These are phyloP conservation scores for Wickerhamiella infanticola DNA, from an alignment of 1,139 yeast genomes.

Conservation along the genomic window DNA sequence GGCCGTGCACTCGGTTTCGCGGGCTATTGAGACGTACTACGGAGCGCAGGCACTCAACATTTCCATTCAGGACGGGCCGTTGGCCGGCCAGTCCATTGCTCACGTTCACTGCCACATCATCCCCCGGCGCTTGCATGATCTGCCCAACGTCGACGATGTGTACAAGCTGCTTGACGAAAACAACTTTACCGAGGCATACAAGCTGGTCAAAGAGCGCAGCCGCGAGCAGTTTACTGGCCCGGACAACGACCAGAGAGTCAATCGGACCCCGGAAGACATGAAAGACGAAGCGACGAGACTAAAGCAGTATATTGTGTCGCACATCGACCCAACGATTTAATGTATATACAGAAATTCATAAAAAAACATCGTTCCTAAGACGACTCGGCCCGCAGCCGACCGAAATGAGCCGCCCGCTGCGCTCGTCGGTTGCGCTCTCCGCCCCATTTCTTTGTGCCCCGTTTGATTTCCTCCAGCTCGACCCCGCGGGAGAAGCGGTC, in stretches of 20 bases:
- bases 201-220: slow-evolving; percentile 17
- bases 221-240: slow-evolving; percentile 27
- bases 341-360: not conserved
- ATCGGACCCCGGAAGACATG: slow-evolving; percentile 49
- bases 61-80: slow-evolving; percentile 91
- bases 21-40: slow-evolving; percentile 46
- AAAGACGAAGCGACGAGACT: slow-evolving; percentile 44
- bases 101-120: slow-evolving; percentile 88
- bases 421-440: slow-evolving; percentile 75
- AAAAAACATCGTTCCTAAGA: not conserved
- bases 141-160: slow-evolving; percentile 48
- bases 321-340: slow-evolving; percentile 6
- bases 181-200: slow-evolving; percentile 29
- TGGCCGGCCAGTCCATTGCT: slow-evolving; percentile 88
- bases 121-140: slow-evolving; percentile 55
- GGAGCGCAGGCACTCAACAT: slow-evolving; percentile 71
- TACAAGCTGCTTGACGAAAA: slow-evolving; percentile 46
- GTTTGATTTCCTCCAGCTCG: slow-evolving; percentile 40
- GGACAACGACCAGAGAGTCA: slow-evolving; percentile 35
- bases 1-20: slow-evolving; percentile 57
- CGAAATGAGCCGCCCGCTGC: slow-evolving; percentile 46
- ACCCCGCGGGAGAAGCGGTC: slow-evolving; percentile 37
- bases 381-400: slow-evolving; percentile 32
- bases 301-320: slow-evolving; percentile 17
- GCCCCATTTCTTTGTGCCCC: slow-evolving; percentile 65